A percentile compares a stretch with the other conserved stretches of the same genome.
These are phyloP conservation scores for Schwanniomyces vanrijiae DNA, from an alignment of 805 yeast species.

Conservation along the genomic window DNA sequence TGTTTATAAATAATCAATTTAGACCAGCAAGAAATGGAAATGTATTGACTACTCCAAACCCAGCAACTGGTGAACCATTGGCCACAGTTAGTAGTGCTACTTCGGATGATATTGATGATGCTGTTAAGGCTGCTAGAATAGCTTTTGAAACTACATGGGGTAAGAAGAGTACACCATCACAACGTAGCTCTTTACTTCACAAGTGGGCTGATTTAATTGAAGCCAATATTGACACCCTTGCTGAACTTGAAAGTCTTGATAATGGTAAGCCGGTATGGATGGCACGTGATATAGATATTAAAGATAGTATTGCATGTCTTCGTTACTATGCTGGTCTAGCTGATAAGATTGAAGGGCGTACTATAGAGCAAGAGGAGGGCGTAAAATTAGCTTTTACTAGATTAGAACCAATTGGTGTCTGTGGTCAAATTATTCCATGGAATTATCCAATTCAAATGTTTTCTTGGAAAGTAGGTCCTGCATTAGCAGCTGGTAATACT, in stretches of 20 bases:
- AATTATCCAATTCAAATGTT: constrained; percentile 53
- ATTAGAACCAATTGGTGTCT: constrained; percentile 45
- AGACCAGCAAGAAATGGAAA: constrained; percentile 34
- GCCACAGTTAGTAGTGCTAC: constrained; percentile 52
- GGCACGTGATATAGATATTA: constrained; percentile 56
- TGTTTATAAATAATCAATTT: constrained; percentile 57
- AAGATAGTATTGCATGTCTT: constrained; percentile 54
- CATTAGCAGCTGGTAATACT: constrained; percentile 49
- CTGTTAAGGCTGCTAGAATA: constrained; percentile 51
- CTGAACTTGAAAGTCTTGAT: constrained; percentile 59
- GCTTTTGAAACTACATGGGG: constrained; percentile 52
- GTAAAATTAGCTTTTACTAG: constrained; percentile 46
- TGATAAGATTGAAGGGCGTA: constrained; percentile 64
- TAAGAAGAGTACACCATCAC: constrained; percentile 38
- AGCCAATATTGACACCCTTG: constrained; percentile 48
- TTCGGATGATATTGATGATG: constrained; percentile 51
- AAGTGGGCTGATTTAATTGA: constrained; percentile 53
- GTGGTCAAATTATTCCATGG: constrained; percentile 55
- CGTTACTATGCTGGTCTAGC: constrained; percentile 76
- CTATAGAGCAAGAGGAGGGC: constrained; percentile 54
- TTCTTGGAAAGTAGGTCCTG: constrained; percentile 49
- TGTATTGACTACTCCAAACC: constrained; percentile 46
- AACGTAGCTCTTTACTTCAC: constrained; percentile 45
- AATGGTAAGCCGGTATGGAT: constrained; percentile 55
- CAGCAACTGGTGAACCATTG: constrained; percentile 54